These are phyloP conservation scores for Musa acuminata DNA, from an alignment of 176 grass and related monocot species.

Conservation along the genomic window DNA sequence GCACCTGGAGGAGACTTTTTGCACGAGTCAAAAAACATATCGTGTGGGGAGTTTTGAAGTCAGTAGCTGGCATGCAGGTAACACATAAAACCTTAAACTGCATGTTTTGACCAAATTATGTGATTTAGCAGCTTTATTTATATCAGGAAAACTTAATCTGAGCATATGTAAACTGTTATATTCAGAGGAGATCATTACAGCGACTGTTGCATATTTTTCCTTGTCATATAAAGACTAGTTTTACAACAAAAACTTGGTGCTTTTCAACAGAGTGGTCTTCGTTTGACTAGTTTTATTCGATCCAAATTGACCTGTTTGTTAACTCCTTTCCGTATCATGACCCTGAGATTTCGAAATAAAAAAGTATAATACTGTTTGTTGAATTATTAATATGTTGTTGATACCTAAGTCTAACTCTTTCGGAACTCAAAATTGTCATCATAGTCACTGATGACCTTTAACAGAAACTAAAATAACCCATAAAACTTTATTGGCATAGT, in stretches of 20 bases:
- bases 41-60: constrained; percentile 91
- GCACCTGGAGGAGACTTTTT: constrained; percentile 85
- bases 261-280: neutral
- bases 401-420: neutral
- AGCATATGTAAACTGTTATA: neutral
- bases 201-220: neutral
- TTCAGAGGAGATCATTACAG: no score
- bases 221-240: neutral
- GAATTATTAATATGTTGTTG: neutral
- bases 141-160: neutral
- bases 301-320: neutral
- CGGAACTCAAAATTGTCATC: neutral
- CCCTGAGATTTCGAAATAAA: neutral
- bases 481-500: neutral
- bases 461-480: neutral
- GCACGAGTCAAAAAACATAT: constrained; percentile 93
- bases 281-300: neutral
- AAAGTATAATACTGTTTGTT: neutral
- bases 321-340: neutral
- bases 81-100: constrained; percentile 24
- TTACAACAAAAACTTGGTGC: neutral
- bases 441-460: neutral
- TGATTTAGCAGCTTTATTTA: neutral
- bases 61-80: constrained; percentile 94
- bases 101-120: neutral